Evolutionary conservation across 306 rosid genomes (phyloP), one percentile per base, ranked within the genome.

Genomic region (Glycine tomentella): DNA sequence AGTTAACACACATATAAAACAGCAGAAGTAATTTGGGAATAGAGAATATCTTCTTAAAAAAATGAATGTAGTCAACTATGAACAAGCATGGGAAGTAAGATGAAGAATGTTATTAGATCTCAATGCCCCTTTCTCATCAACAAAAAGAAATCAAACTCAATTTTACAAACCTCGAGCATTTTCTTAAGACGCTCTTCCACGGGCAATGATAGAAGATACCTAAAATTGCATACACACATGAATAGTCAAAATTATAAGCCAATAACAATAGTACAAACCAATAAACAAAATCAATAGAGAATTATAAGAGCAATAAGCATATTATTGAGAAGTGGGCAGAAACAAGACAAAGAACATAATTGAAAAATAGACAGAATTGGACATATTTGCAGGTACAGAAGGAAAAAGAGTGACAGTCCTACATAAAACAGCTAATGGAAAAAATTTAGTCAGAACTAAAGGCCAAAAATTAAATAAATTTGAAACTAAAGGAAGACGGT

Each of bases 111-210:
- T 73, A 31, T 59, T 79, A 38, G 63, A 16, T 75, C 64, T 69
- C 36, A 69, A 62, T 8, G 65, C 9, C 44, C 55, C 74, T 64
- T 49, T 49, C 83, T 55, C 65, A 38, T 66, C 56, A 72, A 71
- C 69, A 79, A 31, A 67, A 62, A 57, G 48, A 75, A 63, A 80
- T 55, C 49, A 57, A 76, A 69, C 78, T 73, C 52, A 74, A 81
- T 63, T 84, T 61, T 56, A 89, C 97, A 76, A 84, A 95, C 99
- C 99, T 93, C 90, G 31, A 93, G 87, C 69, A 93, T 75, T 80
- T 84, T 87, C 90, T 90, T 77, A 46, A 95, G 92, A 57, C 98
- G 97, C 44, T 90, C 95, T 72, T 91, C 98, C 77, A 87, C 81
- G 15, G 97, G 91, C 79, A 93, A 78, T 17, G 90, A 84, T 65